Percentiles rank a stretch among this genome's conserved stretches.
phyloP scores from a whole-genome alignment of 768 basidiomycete genomes.

The Boletus rubescentipes region DNA sequence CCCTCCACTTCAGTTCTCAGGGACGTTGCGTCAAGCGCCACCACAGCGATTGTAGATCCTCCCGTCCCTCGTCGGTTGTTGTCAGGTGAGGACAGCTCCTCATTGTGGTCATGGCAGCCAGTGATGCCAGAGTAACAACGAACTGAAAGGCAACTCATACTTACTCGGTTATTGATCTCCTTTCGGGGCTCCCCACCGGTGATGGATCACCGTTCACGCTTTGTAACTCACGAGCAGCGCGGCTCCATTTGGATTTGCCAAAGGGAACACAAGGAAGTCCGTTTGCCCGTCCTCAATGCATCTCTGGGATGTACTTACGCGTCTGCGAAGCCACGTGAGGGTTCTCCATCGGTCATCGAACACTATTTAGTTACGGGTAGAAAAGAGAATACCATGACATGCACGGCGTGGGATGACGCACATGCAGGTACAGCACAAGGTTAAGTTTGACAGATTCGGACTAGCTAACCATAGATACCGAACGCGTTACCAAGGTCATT shows the following conservation, averaged over 20 bases:
- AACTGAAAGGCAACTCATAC: background rate
- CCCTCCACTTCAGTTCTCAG: background rate
- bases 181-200: background rate
- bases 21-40: background rate
- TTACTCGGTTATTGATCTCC: background rate
- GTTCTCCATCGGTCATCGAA: background rate
- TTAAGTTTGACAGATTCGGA: constrained; percentile 22
- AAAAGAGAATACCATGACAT: background rate
- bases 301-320: background rate
- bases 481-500: constrained; percentile 3
- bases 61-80: background rate
- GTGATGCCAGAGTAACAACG: background rate
- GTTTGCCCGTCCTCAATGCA: background rate
- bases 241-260: background rate
- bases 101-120: background rate
- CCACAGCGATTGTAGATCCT: background rate
- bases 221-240: background rate
- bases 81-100: background rate
- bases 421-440: constrained; percentile 13
- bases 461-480: constrained; percentile 8
- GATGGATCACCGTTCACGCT: background rate
- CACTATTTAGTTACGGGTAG: background rate
- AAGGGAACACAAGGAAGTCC: constrained; percentile 1
- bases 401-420: background rate
- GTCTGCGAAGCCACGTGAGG: background rate